These are phyloP conservation scores for Dalechampia spathulata DNA, from an alignment of 441 rosid species.

Conservation along the genomic window DNA sequence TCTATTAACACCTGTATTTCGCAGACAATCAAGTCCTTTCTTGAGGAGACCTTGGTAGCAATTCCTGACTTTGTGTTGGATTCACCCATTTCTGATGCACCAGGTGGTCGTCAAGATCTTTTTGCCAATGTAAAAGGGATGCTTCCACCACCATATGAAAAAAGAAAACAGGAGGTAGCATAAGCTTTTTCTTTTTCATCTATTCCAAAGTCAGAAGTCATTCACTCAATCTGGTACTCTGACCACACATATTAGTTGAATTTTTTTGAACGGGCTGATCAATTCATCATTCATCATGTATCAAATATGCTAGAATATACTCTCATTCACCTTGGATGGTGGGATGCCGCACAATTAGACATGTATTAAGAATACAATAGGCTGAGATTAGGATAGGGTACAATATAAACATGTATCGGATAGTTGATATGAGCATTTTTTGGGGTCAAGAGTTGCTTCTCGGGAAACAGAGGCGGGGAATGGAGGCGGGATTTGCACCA, in stretches of 20 bases:
- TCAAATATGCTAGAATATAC: background rate
- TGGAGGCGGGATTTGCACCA: too few relatives aligned
- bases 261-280: conserved; percentile 6
- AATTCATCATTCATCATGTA: conserved; percentile 1
- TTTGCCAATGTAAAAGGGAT: conserved; percentile 41
- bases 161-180: conserved; percentile 31
- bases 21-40: conserved; percentile 80
- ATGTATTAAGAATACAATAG: too few relatives aligned
- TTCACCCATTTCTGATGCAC: conserved; percentile 39
- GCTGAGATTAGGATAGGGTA: too few relatives aligned
- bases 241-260: conserved; percentile 1
- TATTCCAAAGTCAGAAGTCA: too few relatives aligned
- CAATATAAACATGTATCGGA: too few relatives aligned
- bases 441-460: too few relatives aligned
- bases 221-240: too few relatives aligned
- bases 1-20: conserved; percentile 11
- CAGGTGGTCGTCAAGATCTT: conserved; percentile 55
- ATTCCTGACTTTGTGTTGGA: conserved; percentile 79
- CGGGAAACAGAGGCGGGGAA: too few relatives aligned
- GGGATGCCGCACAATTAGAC: too few relatives aligned
- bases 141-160: conserved; percentile 62
- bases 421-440: too few relatives aligned
- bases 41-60: conserved; percentile 63
- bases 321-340: too few relatives aligned
- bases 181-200: conserved; percentile 36